Evolutionary conservation across 148 eudicot genomes (phyloP).

Genomic region (Diospyros lotus): DNA sequence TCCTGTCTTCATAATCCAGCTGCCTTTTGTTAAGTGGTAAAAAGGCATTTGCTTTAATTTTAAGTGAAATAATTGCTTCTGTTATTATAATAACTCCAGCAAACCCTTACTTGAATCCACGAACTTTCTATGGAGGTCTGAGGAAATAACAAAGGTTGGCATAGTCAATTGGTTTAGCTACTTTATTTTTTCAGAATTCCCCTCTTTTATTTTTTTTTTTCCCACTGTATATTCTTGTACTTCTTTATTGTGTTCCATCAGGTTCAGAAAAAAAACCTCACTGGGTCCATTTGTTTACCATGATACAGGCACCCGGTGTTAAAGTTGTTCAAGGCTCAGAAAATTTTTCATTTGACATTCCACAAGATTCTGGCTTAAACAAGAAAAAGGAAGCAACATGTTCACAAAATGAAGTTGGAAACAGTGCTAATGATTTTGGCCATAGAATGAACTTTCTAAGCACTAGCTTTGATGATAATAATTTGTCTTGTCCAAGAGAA

Average conservation of each 20-base stretch:
- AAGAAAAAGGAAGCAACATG: background rate
- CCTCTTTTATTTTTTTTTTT: background rate
- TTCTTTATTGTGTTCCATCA: background rate
- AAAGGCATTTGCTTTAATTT: background rate
- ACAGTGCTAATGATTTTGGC: constrained; percentile 1
- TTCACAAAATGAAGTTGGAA: constrained; percentile 11
- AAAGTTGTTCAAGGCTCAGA: constrained; percentile 2
- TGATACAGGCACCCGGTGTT: constrained; percentile 26
- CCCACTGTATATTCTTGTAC: background rate
- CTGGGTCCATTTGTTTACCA: background rate
- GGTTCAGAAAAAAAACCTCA: background rate
- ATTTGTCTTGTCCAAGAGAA: constrained; percentile 9
- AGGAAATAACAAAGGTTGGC: background rate
- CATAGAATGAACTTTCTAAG: constrained; percentile 5
- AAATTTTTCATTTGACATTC: background rate
- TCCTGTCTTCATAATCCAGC: background rate
- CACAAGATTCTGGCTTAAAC: background rate
- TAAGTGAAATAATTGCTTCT: background rate
- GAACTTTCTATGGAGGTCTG: background rate
- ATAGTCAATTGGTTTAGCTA: background rate
- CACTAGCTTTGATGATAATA: background rate
- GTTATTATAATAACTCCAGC: background rate
- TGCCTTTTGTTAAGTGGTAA: background rate
- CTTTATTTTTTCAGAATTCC: background rate
- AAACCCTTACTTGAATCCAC: background rate